A percentile compares a stretch with the other conserved stretches of the same genome.
phyloP scores from a whole-genome alignment of 257 asterid species.

The Ajuga chamaepitys region DNA sequence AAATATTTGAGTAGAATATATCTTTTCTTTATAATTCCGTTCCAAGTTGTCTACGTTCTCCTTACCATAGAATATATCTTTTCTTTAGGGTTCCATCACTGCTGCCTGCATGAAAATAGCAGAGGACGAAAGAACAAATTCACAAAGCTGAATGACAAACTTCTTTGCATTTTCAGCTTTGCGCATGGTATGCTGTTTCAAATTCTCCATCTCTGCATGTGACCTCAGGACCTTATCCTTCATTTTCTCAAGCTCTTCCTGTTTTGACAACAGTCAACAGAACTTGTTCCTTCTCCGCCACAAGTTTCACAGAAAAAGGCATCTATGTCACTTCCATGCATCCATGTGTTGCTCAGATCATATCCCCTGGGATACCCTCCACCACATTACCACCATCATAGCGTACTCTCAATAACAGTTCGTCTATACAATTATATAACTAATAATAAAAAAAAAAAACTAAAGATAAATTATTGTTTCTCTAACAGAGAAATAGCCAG shows the following conservation, averaged over 20 bases:
- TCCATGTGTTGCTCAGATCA: too few species aligned
- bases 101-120: background rate
- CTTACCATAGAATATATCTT: background rate
- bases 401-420: too few species aligned
- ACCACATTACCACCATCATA: too few species aligned
- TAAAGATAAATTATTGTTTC: too few species aligned
- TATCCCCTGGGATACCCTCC: too few species aligned
- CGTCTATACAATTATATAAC: too few species aligned
- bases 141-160: constrained; percentile 77
- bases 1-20: too few species aligned
- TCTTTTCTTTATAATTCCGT: too few species aligned
- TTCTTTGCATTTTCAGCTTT: constrained; percentile 80
- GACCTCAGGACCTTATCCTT: constrained; percentile 70
- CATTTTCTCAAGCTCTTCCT: constrained; percentile 48
- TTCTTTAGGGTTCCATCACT: background rate
- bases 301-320: constrained; percentile 66
- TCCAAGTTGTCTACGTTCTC: too few species aligned
- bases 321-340: too few species aligned
- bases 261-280: constrained; percentile 43
- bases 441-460: too few species aligned
- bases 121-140: background rate
- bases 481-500: too few species aligned
- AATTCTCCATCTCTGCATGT: constrained; percentile 77
- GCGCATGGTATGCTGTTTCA: constrained; percentile 66
- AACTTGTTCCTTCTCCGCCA: constrained; percentile 57